Evolutionary conservation across 805 yeast genomes (phyloP), one percentile per base, ranked within the genome.

Genomic region (Metschnikowia similis): DNA sequence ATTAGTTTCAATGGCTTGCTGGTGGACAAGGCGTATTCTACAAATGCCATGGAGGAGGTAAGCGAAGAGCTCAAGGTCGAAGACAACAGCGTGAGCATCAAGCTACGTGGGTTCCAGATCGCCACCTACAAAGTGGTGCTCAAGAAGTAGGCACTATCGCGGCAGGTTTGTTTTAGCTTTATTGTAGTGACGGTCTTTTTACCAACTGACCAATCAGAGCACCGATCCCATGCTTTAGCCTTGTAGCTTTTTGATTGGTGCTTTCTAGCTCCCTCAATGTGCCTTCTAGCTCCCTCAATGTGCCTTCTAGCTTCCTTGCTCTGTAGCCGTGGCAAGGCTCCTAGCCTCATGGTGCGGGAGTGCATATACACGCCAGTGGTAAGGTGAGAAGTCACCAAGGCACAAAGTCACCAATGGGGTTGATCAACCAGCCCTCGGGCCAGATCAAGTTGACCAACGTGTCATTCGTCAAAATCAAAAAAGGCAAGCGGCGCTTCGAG

Each of bases 381-480:
- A 13, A 39, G 21, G 26, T 39, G 42, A 39, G 42, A 28, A 39
- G 42, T 38, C 21, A 28, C 16, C 11, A 32, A 30, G 34, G 30
- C 48, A 44, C 14, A 36, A 45, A 41, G 17, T 32, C 29, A 32
- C 38, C 49, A n/a, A 71, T 71, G 76, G 75, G 65, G 9, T 66
- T 70, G 3, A 89, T 91, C 53, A 84, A 85, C 56, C 98, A 94
- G 69, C 99, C 99, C 2, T 79, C 83, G 13, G 83, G 88, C 35
- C 96, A 89, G 66, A 91, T 94, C 56, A 87, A 83, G 64, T 78
- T 94, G 60, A 94, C 99, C 46, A 94, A 94, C 66, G 98, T 94
- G 31, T 90, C 98, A 29, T 74, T 92, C 50, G 97, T 94, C 41
- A 79, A 94, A 42, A 83, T 94, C 82, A 87, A 86, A 60, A 90